These are phyloP conservation scores for Phaeotremella skinneri DNA, from an alignment of 768 basidiomycete genomes.

Conservation along the genomic window DNA sequence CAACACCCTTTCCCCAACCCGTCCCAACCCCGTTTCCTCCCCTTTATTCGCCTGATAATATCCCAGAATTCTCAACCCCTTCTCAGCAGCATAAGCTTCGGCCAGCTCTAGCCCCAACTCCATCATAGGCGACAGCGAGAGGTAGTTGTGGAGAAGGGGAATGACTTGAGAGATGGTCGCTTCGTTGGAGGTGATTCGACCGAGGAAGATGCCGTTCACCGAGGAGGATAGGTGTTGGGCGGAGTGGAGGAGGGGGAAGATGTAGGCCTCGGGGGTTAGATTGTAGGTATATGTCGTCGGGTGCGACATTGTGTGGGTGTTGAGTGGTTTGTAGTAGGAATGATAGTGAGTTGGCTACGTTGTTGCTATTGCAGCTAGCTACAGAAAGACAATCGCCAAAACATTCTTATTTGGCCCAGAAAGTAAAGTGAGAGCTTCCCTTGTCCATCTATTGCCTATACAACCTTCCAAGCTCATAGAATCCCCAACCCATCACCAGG, in stretches of 20 bases:
- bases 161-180: slow-evolving; percentile 14
- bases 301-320: not conserved
- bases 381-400: not conserved
- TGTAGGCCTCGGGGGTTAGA: slow-evolving; percentile 21
- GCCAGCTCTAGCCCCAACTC: slow-evolving; percentile 29
- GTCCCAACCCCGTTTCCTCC: not conserved
- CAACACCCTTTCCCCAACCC: slow-evolving; percentile 16
- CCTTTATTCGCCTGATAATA: slow-evolving; percentile 20
- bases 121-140: slow-evolving; percentile 27
- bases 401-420: no score
- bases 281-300: slow-evolving; percentile 9
- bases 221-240: slow-evolving; percentile 32
- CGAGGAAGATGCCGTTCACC: slow-evolving; percentile 35
- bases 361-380: not conserved
- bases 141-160: slow-evolving; percentile 31
- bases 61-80: slow-evolving; percentile 27
- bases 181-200: not conserved
- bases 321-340: not conserved
- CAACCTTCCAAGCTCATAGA: not conserved
- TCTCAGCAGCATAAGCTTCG: slow-evolving; percentile 17
- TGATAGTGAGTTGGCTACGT: not conserved
- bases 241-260: slow-evolving; percentile 37
- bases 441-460: no score
- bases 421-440: no score
- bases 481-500: not conserved